Base-by-base conservation (phyloP, 495 filamentous ascomycete genomes). In the Eremomyces bilateralis region DNA sequence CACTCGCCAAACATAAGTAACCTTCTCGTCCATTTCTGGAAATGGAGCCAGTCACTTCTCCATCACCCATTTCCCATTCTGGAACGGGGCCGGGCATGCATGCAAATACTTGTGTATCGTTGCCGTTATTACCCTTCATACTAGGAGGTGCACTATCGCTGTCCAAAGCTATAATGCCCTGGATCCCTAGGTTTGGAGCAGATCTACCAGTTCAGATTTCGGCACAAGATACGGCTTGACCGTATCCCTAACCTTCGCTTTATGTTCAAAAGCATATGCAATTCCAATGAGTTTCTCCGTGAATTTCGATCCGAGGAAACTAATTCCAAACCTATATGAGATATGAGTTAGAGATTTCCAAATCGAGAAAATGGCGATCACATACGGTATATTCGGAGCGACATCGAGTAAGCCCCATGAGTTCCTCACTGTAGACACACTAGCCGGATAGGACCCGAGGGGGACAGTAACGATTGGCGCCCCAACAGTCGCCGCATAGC, bases 261-360 rank as follows among this genome's bases (percentile, higher is more conserved):
- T 51, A 49, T 78, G 73, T 54, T 78, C 73, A 51, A 64, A 76
- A 13, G 70, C 71, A 53, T 71, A 76, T 20, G 71, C 71, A 51
- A 65, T 61, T n/a, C 64, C 67, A 33, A 79, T 67, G 31, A 74
- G 53, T 31, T 45, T 57, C 49, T 71, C 64, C 29, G 58, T 62
- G 52, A 60, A 79, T 29, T 56, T 58, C 1, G 35, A 31, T 0
- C 69, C 73, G 34, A 71, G 42, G 49, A 78, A 76, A 21, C 58
- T 59, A 21, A 76, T 45, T 1, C 71, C 69, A 40, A 72, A 69
- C 5, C 54, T 52, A 19, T 6, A 1, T 12, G 12, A 16, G 19
- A 33, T 31, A 8, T 15, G 15, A 15, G 18, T 33, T 6, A n/a
- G n/a, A n/a, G n/a, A n/a, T n/a, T n/a, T n/a, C n/a, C n/a, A n/a